Evolutionary conservation across 257 asterid species (phyloP), one percentile per base, ranked within the genome.

Genomic region (Nicotiana tomentosiformis): DNA sequence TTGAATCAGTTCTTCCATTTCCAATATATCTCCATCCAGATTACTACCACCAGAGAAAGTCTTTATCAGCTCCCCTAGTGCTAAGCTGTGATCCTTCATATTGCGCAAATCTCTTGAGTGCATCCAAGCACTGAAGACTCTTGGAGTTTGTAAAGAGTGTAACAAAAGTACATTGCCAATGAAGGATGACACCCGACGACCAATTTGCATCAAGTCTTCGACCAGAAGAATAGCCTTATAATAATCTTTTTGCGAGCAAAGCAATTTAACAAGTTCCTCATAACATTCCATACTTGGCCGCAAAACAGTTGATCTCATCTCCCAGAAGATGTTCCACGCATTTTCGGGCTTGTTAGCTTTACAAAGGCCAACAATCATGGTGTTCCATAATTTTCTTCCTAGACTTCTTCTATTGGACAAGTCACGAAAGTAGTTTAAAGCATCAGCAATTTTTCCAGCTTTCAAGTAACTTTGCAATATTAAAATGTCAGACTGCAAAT

Each of bases 131-230:
- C 85, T 29, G 80, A 79, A 87, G 49, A 93, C 51, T 39, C 74
- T 80, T 76, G 68, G 82, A 82, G 89, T 82, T 84, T 46, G 88
- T 83, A 91, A 85, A 20, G 97, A 88, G 88, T 96, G 93, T 83
- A 88, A 84, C 81, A 96, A 84, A 87, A 96, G 91, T 39, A 89
- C 62, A 82, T 96, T 96, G 82, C 99, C 98, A 15, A 94, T 88
- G 85, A 93, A 93, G 79, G 97, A 85, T 70, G 98, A 88, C 64
- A 94, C 30, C 0, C 72, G 87, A 58, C 92, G 97, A 82, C 98
- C 97, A 53, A 82, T 30, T 84, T 46, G 79, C 37, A 88, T 86
- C 94, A 94, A 87, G 80, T 89, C 94, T 82, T 92, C 90, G 58
- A 94, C 86, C 77, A 92, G 82, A 83, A 83, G 83, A 72, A 94